Conservation (phyloP, 148 eudicot species). For the Salicornia ramosissima region DNA sequence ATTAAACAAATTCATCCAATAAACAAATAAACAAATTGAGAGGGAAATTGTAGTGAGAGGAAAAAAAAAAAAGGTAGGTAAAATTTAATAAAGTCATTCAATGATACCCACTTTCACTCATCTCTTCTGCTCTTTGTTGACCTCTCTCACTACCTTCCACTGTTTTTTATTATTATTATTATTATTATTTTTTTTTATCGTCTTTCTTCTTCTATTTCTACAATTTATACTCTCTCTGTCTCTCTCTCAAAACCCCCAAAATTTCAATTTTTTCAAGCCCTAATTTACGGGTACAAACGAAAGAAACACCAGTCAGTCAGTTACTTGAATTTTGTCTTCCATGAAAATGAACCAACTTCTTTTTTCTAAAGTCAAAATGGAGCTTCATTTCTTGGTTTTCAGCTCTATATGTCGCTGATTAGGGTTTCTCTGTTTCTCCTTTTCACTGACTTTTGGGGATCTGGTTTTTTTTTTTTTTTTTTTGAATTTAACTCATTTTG, state of each 20-base stretch:
- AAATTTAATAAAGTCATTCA: slow-evolving; percentile 18
- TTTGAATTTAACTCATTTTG: background rate
- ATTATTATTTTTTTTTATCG: background rate
- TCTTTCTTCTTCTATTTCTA: slow-evolving; percentile 3
- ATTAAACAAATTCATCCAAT: slow-evolving; percentile 8
- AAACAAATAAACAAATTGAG: background rate
- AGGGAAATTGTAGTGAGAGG: slow-evolving; percentile 8
- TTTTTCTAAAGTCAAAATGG: slow-evolving; percentile 24
- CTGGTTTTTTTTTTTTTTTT: slow-evolving; percentile 7
- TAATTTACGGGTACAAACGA: background rate
- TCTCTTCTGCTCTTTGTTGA: slow-evolving; percentile 27
- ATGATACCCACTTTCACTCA: slow-evolving; percentile 18
- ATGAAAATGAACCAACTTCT: background rate
- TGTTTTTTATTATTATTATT: background rate
- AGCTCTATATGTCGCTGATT: slow-evolving; percentile 11
- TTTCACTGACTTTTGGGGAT: slow-evolving; percentile 21
- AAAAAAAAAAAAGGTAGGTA: slow-evolving; percentile 15
- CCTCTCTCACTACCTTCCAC: slow-evolving; percentile 12
- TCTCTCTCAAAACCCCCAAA: slow-evolving; percentile 12
- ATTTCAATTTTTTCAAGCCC: background rate
- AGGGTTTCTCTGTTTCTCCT: slow-evolving; percentile 8
- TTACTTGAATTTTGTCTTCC: background rate
- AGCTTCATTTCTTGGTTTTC: slow-evolving; percentile 13
- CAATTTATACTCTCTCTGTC: too few species aligned
- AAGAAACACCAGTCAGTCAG: background rate